Conservation (phyloP, 1,284 basidiomycete species). For the Porodaedalea pini region DNA sequence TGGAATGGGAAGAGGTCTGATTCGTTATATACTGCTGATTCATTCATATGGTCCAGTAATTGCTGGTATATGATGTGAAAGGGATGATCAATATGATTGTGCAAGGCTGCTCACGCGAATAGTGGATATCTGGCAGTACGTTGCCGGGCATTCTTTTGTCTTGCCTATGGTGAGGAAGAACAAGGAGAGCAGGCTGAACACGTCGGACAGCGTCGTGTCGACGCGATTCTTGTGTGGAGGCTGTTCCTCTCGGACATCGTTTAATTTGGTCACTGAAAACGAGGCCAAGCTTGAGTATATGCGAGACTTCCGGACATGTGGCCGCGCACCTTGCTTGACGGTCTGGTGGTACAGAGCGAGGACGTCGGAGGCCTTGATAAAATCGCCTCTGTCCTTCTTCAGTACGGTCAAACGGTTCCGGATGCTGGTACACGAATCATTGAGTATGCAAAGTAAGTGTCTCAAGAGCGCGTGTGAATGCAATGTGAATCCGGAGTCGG, state of each 20-base stretch:
- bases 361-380: slow-evolving; percentile 91
- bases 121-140: slow-evolving; percentile 90
- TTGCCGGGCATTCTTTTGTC: slow-evolving; percentile 87
- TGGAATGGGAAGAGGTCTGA: slow-evolving; percentile 84
- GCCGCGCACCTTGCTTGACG: slow-evolving; percentile 81
- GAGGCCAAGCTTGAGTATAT: slow-evolving; percentile 2
- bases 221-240: slow-evolving; percentile 81
- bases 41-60: slow-evolving; percentile 91
- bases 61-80: slow-evolving; percentile 49
- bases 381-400: slow-evolving; percentile 85
- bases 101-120: slow-evolving; percentile 68
- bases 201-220: slow-evolving; percentile 90
- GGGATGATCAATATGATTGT: slow-evolving; percentile 6
- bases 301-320: not conserved
- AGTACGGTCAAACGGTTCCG: slow-evolving; percentile 86
- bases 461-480: not conserved
- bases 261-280: slow-evolving; percentile 79
- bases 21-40: slow-evolving; percentile 90
- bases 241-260: slow-evolving; percentile 83
- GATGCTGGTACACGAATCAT: slow-evolving; percentile 56
- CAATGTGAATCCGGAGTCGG: not conserved
- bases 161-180: slow-evolving; percentile 94
- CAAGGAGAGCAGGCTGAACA: slow-evolving; percentile 87
- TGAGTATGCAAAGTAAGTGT: slow-evolving; percentile 25
- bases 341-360: slow-evolving; percentile 91